phyloP scores from a whole-genome alignment of 306 rosid species.

The Astragalus glycyphyllos region DNA sequence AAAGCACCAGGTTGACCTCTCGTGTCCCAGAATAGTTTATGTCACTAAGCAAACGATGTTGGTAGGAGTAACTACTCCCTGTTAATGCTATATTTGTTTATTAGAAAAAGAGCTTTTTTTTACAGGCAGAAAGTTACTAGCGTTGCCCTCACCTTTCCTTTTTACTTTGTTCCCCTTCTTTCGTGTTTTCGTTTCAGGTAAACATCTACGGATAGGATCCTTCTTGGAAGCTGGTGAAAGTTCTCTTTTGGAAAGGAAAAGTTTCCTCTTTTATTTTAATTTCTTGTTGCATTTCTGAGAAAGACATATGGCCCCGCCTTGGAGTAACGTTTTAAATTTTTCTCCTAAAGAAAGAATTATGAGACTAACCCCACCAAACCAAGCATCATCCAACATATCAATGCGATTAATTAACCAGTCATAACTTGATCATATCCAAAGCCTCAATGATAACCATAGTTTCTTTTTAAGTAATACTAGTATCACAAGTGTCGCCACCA shows the following conservation, averaged over 20 bases:
- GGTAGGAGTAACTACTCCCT: too few species aligned
- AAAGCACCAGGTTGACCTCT: too few species aligned
- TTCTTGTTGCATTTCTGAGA: slow-evolving; percentile 44
- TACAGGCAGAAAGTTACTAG: neutral
- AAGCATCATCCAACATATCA: slow-evolving; percentile 40
- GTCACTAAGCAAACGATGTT: too few species aligned
- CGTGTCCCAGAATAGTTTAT: too few species aligned
- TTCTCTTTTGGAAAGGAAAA: slow-evolving; percentile 59
- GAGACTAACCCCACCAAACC: slow-evolving; percentile 44
- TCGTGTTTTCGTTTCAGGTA: slow-evolving; percentile 6
- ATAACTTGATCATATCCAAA: slow-evolving; percentile 44
- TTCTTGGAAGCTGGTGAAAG: slow-evolving; percentile 74
- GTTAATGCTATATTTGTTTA: too few species aligned
- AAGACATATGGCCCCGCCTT: slow-evolving; percentile 48
- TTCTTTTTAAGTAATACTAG: slow-evolving; percentile 29
- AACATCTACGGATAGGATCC: slow-evolving; percentile 62
- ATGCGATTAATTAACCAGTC: slow-evolving; percentile 39
- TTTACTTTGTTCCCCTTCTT: neutral
- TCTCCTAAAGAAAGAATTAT: neutral
- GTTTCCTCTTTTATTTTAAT: slow-evolving; percentile 47
- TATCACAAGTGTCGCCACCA: slow-evolving; percentile 15
- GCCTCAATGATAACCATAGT: slow-evolving; percentile 19
- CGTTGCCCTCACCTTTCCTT: neutral
- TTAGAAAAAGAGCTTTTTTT: too few species aligned
- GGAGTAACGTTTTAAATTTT: slow-evolving; percentile 25